These are phyloP conservation scores for Alternaria sp. DNA, from an alignment of 2,329 filamentous ascomycete genomes.

Conservation along the genomic window DNA sequence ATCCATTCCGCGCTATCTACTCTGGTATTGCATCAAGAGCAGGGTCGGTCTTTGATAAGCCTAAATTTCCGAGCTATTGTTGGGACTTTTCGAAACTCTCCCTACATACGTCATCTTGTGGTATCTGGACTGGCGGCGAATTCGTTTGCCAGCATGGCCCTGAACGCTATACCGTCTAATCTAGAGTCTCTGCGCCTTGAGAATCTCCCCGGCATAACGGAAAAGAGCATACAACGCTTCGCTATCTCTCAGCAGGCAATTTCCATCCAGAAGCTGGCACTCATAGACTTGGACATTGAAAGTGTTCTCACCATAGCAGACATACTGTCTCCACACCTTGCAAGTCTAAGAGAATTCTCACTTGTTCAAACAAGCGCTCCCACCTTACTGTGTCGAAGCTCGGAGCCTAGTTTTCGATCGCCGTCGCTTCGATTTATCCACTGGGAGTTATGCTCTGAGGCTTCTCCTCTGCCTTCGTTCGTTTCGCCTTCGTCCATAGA, in stretches of 20 bases:
- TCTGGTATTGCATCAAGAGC: conserved; percentile 57
- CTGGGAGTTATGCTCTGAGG: conserved; percentile 63
- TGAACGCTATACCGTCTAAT: conserved; percentile 60
- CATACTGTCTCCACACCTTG: conserved; percentile 57
- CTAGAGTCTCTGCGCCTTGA: conserved; percentile 65
- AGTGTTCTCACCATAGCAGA: conserved; percentile 62
- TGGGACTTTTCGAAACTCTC: conserved; percentile 62
- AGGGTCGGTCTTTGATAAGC: conserved; percentile 42
- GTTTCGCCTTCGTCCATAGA: conserved; percentile 10
- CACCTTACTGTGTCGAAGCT: conserved; percentile 52
- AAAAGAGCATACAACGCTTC: conserved; percentile 63
- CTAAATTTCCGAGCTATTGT: conserved; percentile 65
- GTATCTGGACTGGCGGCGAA: conserved; percentile 63
- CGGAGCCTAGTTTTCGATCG: conserved; percentile 60
- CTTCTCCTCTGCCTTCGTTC: conserved; percentile 26
- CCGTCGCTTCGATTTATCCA: conserved; percentile 62
- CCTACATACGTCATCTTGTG: conserved; percentile 62
- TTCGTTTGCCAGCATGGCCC: conserved; percentile 64
- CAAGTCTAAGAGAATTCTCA: conserved; percentile 59
- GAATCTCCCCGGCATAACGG: conserved; percentile 64
- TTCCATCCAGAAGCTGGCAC: conserved; percentile 57
- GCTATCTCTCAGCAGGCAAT: conserved; percentile 57
- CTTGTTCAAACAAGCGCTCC: conserved; percentile 63
- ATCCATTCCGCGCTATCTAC: conserved; percentile 63
- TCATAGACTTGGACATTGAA: conserved; percentile 64